phyloP scores from a whole-genome alignment of 495 filamentous ascomycete genomes.

The Penicillium antarcticum region DNA sequence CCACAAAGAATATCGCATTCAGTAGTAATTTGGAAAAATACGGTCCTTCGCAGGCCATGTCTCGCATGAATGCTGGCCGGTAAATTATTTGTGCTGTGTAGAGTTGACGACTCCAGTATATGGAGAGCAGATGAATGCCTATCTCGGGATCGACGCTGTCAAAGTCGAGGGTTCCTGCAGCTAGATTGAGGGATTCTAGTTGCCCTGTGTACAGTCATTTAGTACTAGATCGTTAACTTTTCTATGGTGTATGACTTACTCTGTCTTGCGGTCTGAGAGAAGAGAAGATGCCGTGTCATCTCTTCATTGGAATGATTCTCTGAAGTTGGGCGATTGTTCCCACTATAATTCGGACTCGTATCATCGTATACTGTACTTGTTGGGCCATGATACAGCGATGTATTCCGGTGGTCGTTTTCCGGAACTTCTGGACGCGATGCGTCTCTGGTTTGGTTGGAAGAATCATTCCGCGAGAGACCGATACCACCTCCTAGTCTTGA shows the following conservation, averaged over 20 bases:
- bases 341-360: slow-evolving; percentile 10
- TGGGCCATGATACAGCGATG: slow-evolving; percentile 28
- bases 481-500: neutral
- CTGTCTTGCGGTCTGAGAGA: slow-evolving; percentile 28
- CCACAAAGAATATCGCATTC: slow-evolving; percentile 44
- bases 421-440: slow-evolving; percentile 22
- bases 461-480: slow-evolving; percentile 9
- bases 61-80: slow-evolving; percentile 30
- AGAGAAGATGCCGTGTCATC: slow-evolving; percentile 19
- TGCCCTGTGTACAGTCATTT: slow-evolving; percentile 16
- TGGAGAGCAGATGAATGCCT: slow-evolving; percentile 35
- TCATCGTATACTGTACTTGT: slow-evolving; percentile 31
- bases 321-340: neutral
- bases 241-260: slow-evolving; percentile 6
- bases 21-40: slow-evolving; percentile 46
- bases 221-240: neutral
- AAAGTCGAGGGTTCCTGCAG: slow-evolving; percentile 32
- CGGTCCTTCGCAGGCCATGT: slow-evolving; percentile 37
- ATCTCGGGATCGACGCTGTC: slow-evolving; percentile 37
- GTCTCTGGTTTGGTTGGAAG: slow-evolving; percentile 4
- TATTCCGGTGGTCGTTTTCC: slow-evolving; percentile 15
- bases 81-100: slow-evolving; percentile 32
- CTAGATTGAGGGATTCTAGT: slow-evolving; percentile 27
- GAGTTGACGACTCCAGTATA: slow-evolving; percentile 40
- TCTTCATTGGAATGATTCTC: slow-evolving; percentile 11